A percentile compares a stretch with the other conserved stretches of the same genome.
phyloP scores from a whole-genome alignment of 2,329 filamentous ascomycete species.

The Pezicula rhizophila region DNA sequence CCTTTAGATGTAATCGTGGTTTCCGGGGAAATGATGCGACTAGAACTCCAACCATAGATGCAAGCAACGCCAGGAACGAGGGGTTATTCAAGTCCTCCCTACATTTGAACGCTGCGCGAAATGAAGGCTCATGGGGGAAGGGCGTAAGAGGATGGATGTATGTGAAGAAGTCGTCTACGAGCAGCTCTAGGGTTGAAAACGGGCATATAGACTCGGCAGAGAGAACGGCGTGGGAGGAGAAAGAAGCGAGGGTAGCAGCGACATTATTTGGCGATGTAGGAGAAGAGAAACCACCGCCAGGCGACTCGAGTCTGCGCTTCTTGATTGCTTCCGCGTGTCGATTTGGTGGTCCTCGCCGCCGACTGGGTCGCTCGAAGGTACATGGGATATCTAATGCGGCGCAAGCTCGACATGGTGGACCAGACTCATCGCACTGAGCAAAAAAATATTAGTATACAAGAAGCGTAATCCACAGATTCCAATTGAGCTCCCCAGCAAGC shows the following conservation, averaged over 20 bases:
- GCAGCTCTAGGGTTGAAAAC: slow-evolving; percentile 57
- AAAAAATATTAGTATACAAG: slow-evolving; percentile 5
- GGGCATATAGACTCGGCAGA: slow-evolving; percentile 68
- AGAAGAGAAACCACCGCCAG: slow-evolving; percentile 16
- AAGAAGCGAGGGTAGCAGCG: slow-evolving; percentile 25
- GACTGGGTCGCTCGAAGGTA: slow-evolving; percentile 58
- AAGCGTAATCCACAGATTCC: not conserved
- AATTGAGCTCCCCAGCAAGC: slow-evolving; percentile 1
- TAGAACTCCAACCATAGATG: slow-evolving; percentile 69
- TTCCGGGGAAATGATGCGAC: slow-evolving; percentile 72
- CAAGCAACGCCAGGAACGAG: slow-evolving; percentile 63
- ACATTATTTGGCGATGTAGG: slow-evolving; percentile 25
- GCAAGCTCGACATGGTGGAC: slow-evolving; percentile 62
- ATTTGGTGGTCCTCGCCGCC: slow-evolving; percentile 60
- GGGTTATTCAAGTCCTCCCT: slow-evolving; percentile 61
- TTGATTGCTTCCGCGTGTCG: slow-evolving; percentile 62
- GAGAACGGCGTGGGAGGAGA: slow-evolving; percentile 32
- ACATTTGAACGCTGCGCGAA: slow-evolving; percentile 60
- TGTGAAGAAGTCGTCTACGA: slow-evolving; percentile 78
- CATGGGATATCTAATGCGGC: slow-evolving; percentile 60
- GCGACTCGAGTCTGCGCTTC: slow-evolving; percentile 42
- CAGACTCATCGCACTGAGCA: slow-evolving; percentile 55
- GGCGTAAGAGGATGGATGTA: slow-evolving; percentile 73
- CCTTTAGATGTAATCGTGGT: slow-evolving; percentile 63
- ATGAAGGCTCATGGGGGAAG: slow-evolving; percentile 74